Evolutionary conservation across 768 basidiomycete genomes (phyloP).

Genomic region (Boletellus ananas): DNA sequence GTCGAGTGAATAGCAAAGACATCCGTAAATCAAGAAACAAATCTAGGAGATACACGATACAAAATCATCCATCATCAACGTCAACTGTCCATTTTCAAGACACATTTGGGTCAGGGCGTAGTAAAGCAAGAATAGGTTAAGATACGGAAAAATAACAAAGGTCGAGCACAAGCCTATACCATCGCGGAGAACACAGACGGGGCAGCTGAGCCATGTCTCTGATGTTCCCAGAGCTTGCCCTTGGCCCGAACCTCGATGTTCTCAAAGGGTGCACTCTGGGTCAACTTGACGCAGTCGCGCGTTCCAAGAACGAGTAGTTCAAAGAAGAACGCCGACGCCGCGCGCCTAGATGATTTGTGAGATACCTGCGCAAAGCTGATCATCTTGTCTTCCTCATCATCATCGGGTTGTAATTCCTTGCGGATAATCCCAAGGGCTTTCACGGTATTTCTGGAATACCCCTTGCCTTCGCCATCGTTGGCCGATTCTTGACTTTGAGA

Average conservation of each 20-base stretch:
- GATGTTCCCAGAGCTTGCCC: constrained; percentile 80
- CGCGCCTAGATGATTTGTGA: constrained; percentile 84
- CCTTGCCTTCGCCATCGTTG: constrained; percentile 55
- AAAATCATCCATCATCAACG: background rate
- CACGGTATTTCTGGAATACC: constrained; percentile 86
- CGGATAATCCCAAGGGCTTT: constrained; percentile 77
- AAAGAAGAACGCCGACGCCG: constrained; percentile 96
- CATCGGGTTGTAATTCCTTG: constrained; percentile 59
- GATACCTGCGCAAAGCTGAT: constrained; percentile 79
- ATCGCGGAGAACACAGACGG: constrained; percentile 47
- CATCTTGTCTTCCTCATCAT: constrained; percentile 50
- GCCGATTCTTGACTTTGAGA: constrained; percentile 45
- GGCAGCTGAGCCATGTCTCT: constrained; percentile 40
- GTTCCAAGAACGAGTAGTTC: constrained; percentile 93
- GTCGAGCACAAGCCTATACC: constrained; percentile 17
- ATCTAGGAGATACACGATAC: constrained; percentile 9
- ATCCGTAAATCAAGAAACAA: background rate
- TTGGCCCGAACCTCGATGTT: constrained; percentile 84
- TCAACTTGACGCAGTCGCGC: constrained; percentile 81
- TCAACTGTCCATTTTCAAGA: too few relatives aligned
- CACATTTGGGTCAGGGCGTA: too few relatives aligned
- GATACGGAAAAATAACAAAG: background rate
- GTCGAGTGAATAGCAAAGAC: background rate
- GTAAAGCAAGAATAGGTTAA: constrained; percentile 18
- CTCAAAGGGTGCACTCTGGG: constrained; percentile 71